Conservation (phyloP, 2,329 filamentous ascomycete genomes). For the Anthostomella pinea region DNA sequence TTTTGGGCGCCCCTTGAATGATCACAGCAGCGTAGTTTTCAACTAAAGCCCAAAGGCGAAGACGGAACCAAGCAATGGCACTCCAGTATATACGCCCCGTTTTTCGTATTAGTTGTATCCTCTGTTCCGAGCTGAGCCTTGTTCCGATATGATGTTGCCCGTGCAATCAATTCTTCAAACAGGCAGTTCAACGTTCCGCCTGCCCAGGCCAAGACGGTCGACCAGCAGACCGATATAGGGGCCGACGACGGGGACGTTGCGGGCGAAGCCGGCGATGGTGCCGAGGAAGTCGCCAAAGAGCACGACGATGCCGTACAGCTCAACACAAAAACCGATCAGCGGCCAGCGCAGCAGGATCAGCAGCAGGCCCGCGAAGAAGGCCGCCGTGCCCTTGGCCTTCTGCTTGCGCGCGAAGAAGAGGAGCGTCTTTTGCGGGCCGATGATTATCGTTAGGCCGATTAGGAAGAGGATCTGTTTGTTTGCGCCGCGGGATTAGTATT, state of each 20-base stretch:
- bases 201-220: conserved; percentile 64
- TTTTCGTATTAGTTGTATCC: no score
- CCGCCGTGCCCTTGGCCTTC: conserved; percentile 86
- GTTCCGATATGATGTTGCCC: no score
- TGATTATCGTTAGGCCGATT: conserved; percentile 92
- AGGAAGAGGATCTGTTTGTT: conserved; percentile 86
- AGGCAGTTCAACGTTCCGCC: conserved; percentile 73
- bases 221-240: conserved; percentile 76
- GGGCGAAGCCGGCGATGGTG: conserved; percentile 84
- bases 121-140: no score
- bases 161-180: conserved; percentile 54
- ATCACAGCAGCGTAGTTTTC: no score
- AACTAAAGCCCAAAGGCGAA: no score
- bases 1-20: no score
- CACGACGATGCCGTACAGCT: conserved; percentile 88
- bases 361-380: conserved; percentile 78
- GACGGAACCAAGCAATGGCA: no score
- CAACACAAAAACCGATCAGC: conserved; percentile 83
- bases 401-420: conserved; percentile 92
- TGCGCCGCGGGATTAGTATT: no score
- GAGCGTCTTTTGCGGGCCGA: conserved; percentile 86
- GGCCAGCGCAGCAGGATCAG: conserved; percentile 91
- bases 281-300: conserved; percentile 96
- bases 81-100: no score
- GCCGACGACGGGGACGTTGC: conserved; percentile 79